Percentiles rank a stretch among this genome's conserved stretches.
Evolutionary conservation across 345 rosid species (phyloP).

Genomic region (Arabidopsis suecica): DNA sequence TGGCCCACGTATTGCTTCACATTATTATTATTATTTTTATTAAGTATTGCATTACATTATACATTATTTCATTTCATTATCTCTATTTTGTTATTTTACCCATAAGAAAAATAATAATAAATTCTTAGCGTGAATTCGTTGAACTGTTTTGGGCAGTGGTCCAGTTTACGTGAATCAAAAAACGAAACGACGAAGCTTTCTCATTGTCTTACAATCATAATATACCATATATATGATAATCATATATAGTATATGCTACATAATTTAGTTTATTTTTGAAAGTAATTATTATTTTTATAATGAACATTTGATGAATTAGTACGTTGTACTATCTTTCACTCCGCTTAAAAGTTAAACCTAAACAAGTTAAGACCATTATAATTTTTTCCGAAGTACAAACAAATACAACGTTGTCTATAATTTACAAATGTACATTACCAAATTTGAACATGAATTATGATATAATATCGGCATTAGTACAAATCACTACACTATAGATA

Average conservation of each 20-base stretch:
- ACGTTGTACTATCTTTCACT: too few species aligned
- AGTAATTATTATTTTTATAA: too few species aligned
- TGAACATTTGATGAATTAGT: not conserved
- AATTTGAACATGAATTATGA: too few species aligned
- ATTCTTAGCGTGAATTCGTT: conserved; percentile 25
- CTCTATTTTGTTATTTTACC: not conserved
- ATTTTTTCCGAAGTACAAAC: too few species aligned
- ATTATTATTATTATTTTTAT: not conserved
- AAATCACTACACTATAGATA: too few species aligned
- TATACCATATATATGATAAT: too few species aligned
- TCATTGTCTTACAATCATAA: too few species aligned
- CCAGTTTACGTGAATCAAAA: conserved; percentile 9
- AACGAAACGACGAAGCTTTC: conserved; percentile 9
- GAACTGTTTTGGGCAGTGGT: conserved; percentile 24
- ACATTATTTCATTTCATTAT: not conserved
- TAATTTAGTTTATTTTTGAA: not conserved
- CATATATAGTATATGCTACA: not conserved
- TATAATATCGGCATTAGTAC: too few species aligned
- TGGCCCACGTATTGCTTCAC: conserved; percentile 37
- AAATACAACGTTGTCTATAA: too few species aligned
- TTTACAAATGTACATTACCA: too few species aligned
- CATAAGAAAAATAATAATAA: not conserved
- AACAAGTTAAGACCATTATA: too few species aligned
- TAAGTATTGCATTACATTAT: conserved; percentile 31
- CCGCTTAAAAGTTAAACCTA: too few species aligned